Conservation (phyloP, 129 eudicot species). For the Ambrosia artemisiifolia region DNA sequence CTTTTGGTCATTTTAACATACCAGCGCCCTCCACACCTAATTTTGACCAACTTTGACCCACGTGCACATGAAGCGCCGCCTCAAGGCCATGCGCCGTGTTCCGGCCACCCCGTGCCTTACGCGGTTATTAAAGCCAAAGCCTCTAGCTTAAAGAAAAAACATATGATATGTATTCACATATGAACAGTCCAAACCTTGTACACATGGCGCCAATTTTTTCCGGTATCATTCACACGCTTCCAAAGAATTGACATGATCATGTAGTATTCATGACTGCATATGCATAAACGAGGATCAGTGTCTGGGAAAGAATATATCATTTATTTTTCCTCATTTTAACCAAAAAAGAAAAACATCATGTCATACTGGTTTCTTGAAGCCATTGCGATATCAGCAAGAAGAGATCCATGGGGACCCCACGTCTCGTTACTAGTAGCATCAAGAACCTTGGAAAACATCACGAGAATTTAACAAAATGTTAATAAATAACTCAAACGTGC, state of each 20-base stretch:
- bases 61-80: no score
- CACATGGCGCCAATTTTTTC: conserved; percentile 99
- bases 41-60: no score
- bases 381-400: conserved; percentile 93
- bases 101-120: no score
- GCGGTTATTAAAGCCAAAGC: background rate
- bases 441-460: conserved; percentile 54
- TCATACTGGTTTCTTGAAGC: conserved; percentile 91
- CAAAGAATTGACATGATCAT: conserved; percentile 90
- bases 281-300: conserved; percentile 18
- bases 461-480: background rate
- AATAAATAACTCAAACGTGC: background rate
- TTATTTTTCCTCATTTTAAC: background rate
- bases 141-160: background rate
- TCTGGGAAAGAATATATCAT: background rate
- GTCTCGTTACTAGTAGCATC: conserved; percentile 99
- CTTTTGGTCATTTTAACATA: no score
- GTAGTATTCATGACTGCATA: conserved; percentile 89
- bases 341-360: background rate
- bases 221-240: conserved; percentile 91
- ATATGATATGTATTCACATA: background rate
- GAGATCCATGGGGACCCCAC: conserved; percentile 99
- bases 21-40: no score
- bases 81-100: no score
- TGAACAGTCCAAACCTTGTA: conserved; percentile 64